Evolutionary conservation across 441 rosid genomes (phyloP).

Genomic region (Erodium chrysanthum): DNA sequence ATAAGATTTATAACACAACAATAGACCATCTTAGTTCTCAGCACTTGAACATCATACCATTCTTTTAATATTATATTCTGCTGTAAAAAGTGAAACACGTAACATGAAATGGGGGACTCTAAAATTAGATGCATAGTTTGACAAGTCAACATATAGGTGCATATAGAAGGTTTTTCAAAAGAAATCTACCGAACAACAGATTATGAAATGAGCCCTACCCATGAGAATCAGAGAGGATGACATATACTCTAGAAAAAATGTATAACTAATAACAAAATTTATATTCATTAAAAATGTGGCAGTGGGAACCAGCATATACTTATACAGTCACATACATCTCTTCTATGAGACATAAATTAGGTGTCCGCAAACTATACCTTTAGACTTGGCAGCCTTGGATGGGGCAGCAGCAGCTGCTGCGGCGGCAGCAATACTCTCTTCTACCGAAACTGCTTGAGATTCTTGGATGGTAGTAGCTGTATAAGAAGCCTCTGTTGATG

Average conservation of each 20-base stretch:
- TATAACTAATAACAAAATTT: not conserved
- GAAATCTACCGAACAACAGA: no score
- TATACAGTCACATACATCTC: not conserved
- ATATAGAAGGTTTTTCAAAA: not conserved
- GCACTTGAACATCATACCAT: not conserved
- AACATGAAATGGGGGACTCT: not conserved
- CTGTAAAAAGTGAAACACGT: not conserved
- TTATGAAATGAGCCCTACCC: no score
- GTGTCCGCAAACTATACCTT: conserved; percentile 39
- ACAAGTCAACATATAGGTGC: not conserved
- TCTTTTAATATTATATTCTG: not conserved
- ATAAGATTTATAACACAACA: not conserved
- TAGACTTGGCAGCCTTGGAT: conserved; percentile 47
- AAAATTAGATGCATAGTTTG: not conserved
- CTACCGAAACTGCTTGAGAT: conserved; percentile 21
- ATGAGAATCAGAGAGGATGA: not conserved
- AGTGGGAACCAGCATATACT: not conserved
- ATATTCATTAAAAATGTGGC: not conserved
- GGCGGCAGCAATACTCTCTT: conserved; percentile 24
- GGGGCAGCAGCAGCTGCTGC: conserved; percentile 23
- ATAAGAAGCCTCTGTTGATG: conserved; percentile 29
- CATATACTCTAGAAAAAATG: not conserved
- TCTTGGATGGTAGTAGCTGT: conserved; percentile 20
- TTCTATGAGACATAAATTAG: not conserved
- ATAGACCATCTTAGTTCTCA: not conserved